Base-by-base conservation (phyloP, 139 green algal species). In the Penium margaritaceum region DNA sequence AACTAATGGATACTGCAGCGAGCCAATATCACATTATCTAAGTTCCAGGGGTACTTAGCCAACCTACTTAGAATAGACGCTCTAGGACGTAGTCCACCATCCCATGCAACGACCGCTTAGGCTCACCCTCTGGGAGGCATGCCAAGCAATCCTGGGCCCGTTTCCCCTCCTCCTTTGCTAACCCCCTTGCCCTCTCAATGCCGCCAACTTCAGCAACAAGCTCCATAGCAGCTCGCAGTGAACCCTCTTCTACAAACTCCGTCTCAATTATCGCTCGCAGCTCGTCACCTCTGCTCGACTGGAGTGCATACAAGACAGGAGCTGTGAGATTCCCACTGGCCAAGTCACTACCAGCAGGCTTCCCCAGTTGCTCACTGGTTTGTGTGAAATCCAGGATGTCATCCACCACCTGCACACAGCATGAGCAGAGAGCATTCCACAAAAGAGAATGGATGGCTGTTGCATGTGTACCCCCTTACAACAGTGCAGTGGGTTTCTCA, bases 331-430 rank as follows among this genome's bases (percentile, higher is more conserved):
- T 99, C 35, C 94, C 94, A 37, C 71, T 90, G 0, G 90, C 92
- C 70, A 99, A 83, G 82, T 99, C 94, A 71, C 96, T 92, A 2
- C 93, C 93, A 75, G 93, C 86, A 1, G 94, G 94, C 84, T 99
- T 99, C 57, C 94, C 94, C 19, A 99, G 86, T 84, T 92, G 85
- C 84, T 96, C 92, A 4, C 83, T 77, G 17, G 85, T 86, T 81
- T 96, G 92, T 0, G 94, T 99, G 81, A 97, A 98, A 83, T 99
- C 94, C 58, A 99, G 83, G 60, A 99, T 96, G 84, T 99, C 94
- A 67, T 99, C 94, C 32, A 99, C 94, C 0, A 96, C 77, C 47
- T 60, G 47, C n/a, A n/a, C n/a, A n/a, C n/a, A n/a, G n/a, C n/a
- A n/a, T n/a, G n/a, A n/a, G n/a, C n/a, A n/a, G n/a, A n/a, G n/a